These are phyloP conservation scores for Amniculicola lignicola DNA, from an alignment of 495 filamentous ascomycete genomes.

Conservation along the genomic window DNA sequence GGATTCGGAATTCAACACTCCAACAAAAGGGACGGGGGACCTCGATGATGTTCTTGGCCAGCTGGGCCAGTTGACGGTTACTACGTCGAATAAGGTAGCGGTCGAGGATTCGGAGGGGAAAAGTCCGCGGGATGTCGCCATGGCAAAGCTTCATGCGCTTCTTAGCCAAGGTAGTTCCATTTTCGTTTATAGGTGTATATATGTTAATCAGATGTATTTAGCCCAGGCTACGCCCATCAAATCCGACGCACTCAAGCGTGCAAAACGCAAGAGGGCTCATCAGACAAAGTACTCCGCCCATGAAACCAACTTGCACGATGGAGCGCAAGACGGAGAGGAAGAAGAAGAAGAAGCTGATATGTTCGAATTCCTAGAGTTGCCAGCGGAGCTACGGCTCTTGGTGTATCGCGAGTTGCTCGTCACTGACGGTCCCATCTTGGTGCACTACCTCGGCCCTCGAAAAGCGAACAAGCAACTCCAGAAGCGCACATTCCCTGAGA, in stretches of 20 bases:
- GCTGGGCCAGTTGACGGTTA: too few species aligned
- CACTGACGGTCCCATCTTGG: conserved; percentile 8
- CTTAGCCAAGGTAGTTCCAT: conserved; percentile 10
- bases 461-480: conserved; percentile 10
- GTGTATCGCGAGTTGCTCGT: conserved; percentile 26
- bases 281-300: neutral
- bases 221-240: neutral
- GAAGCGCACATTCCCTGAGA: conserved; percentile 11
- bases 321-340: neutral
- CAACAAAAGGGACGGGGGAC: too few species aligned
- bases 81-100: too few species aligned
- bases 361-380: conserved; percentile 22
- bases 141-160: conserved; percentile 18
- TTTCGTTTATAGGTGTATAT: neutral
- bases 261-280: neutral
- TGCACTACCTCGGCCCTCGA: conserved; percentile 2
- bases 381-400: conserved; percentile 15
- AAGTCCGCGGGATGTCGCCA: conserved; percentile 2
- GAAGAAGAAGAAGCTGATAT: neutral
- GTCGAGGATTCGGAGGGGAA: too few species aligned
- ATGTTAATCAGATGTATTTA: neutral
- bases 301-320: neutral
- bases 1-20: too few species aligned
- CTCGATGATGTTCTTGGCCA: too few species aligned
- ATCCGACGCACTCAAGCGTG: neutral